Conservation (phyloP, 352 stramenopile genomes). For the Hyphochytrium catenoides region DNA sequence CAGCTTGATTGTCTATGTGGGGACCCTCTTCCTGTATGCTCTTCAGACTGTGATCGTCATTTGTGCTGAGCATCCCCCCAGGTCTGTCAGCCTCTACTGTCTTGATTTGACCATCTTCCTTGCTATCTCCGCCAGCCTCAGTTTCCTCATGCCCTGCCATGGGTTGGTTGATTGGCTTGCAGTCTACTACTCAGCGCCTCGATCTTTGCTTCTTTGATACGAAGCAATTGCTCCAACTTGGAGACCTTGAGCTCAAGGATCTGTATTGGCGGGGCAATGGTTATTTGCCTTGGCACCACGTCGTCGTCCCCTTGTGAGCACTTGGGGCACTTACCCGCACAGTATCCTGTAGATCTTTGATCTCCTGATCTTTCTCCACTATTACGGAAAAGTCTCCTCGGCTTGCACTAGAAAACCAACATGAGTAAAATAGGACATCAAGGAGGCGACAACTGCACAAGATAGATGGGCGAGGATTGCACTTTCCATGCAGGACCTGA, state of each 20-base stretch:
- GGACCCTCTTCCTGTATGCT: too few relatives aligned
- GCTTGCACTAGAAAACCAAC: slow-evolving; percentile 10
- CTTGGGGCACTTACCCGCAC: slow-evolving; percentile 19
- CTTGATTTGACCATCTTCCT: too few relatives aligned
- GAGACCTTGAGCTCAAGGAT: slow-evolving; percentile 83
- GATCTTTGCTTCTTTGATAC: slow-evolving; percentile 81
- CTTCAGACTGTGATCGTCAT: too few relatives aligned
- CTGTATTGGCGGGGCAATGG: slow-evolving; percentile 8
- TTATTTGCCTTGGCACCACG: not conserved
- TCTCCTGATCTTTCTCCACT: slow-evolving; percentile 41
- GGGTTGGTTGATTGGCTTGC: slow-evolving; percentile 7
- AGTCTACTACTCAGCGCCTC: slow-evolving; percentile 26
- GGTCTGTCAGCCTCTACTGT: too few relatives aligned
- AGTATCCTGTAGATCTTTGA: slow-evolving; percentile 59
- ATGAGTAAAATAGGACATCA: slow-evolving; percentile 1
- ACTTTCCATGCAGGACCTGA: slow-evolving; percentile 1
- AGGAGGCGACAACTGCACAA: not conserved
- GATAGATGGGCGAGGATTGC: not conserved
- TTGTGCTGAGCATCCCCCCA: too few relatives aligned
- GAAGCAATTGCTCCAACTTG: slow-evolving; percentile 81
- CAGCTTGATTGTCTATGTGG: too few relatives aligned
- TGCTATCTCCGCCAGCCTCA: too few relatives aligned
- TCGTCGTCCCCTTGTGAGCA: not conserved
- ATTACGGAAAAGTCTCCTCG: slow-evolving; percentile 17
- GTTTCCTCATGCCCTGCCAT: too few relatives aligned